These are phyloP conservation scores for Hymenoscyphus repandus DNA, from an alignment of 2,329 filamentous ascomycete genomes.

Conservation along the genomic window DNA sequence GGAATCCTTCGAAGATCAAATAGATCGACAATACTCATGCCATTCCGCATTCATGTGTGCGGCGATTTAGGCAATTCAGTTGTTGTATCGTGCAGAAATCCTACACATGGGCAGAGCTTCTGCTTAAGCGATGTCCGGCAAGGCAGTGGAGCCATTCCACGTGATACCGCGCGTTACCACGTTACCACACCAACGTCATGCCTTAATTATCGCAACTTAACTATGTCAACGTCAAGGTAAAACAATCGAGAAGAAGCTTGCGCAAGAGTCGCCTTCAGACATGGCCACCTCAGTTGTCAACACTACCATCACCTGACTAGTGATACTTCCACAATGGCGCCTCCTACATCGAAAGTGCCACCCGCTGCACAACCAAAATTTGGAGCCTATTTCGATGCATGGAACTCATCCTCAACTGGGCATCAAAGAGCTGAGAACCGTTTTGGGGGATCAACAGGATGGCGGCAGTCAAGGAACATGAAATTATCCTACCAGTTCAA, in stretches of 20 bases:
- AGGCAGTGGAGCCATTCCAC: neutral
- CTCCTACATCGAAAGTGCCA: constrained; percentile 19
- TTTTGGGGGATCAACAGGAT: constrained; percentile 57
- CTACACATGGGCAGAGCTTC: too few species aligned
- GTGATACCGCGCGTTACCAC: constrained; percentile 4
- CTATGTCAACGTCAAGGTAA: constrained; percentile 1
- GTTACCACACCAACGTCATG: neutral
- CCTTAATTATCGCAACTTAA: neutral
- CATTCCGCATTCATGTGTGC: neutral
- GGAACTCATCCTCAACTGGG: constrained; percentile 70
- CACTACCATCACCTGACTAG: neutral
- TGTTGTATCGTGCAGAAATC: neutral
- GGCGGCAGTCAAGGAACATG: constrained; percentile 63
- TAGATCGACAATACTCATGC: neutral
- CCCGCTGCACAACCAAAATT: constrained; percentile 34
- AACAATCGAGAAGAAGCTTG: too few species aligned
- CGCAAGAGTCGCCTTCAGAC: too few species aligned
- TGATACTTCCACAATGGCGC: constrained; percentile 17
- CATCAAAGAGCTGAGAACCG: constrained; percentile 72
- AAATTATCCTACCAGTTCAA: constrained; percentile 69
- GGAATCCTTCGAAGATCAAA: neutral
- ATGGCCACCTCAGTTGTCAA: too few species aligned
- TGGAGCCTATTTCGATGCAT: constrained; percentile 54
- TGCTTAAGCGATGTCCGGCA: neutral
- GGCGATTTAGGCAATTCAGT: constrained; percentile 2